Base-by-base conservation (phyloP, 495 filamentous ascomycete genomes). In the Penicillium tannophilum region DNA sequence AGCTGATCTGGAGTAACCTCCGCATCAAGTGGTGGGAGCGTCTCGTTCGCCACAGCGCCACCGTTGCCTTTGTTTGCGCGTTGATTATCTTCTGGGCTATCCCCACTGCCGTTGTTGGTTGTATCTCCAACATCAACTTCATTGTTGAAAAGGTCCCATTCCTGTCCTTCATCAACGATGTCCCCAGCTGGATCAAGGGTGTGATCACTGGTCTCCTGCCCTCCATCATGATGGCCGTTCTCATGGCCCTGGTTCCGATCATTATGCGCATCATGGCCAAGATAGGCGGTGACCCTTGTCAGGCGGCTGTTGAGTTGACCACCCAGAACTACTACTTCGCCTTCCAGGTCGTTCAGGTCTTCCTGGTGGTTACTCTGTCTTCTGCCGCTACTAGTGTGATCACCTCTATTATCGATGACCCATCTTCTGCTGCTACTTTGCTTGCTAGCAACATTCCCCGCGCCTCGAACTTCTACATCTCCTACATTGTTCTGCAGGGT, bases 311-410 rank as follows among this genome's bases (percentile, higher is more conserved):
- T 31, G 94, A 98, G 75, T 78, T 97, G 36, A 89, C 87, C 46
- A 89, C 88, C 1, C 94, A 98, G 69, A 96, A 95, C 67, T 90
- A 82, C 49, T 98, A 96, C 79, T 98, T 98, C 67, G 83, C 81
- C 17, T 98, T 98, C 83, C 93, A 97, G 72, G 89, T 98, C 43
- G 81, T 98, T 30, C 93, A 98, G 72, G 90, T 96, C 17, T 98
- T 98, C 80, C 77, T 98, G 51, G 85, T 98, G 30, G 82, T 91
- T 2, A 98, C 94, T 3, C 43, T 96, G 28, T 76, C 88, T 17
- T 91, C 92, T 14, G 80, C 91, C 1, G 82, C 89, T 3, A 65
- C 79, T 28, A 74, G 72, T 60, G 74, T 78, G 7, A 85, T 84
- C 47, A 61, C 71, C n/a, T 46, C 80, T 24, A 93, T 98, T 61